Percentiles rank a stretch among this genome's conserved stretches.
Evolutionary conservation across 2,329 filamentous ascomycete species (phyloP).

Genomic region (Byssoonygena ceratinophila): DNA sequence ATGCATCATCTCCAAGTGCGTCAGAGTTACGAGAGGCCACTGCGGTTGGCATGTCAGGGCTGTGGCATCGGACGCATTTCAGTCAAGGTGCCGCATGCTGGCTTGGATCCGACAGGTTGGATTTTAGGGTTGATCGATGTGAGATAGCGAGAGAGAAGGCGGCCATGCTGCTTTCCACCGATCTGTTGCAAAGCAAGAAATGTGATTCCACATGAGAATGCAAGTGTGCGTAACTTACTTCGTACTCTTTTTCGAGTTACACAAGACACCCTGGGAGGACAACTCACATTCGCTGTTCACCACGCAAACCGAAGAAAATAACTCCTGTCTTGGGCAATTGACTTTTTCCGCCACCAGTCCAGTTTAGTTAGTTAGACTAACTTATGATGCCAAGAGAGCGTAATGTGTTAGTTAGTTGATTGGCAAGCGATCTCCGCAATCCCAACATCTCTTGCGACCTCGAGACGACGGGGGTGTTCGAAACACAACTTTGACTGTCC

Average conservation of each 20-base stretch:
- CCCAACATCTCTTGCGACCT: background rate
- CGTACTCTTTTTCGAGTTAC: background rate
- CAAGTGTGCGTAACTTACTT: no score
- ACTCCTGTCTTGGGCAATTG: no score
- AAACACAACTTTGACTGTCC: background rate
- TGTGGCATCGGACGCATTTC: background rate
- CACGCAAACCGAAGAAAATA: no score
- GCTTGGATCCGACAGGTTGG: background rate
- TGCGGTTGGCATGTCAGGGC: background rate
- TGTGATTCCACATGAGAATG: constrained; percentile 1
- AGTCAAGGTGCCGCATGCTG: no score
- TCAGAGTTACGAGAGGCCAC: background rate
- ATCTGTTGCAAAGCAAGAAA: background rate
- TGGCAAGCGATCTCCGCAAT: no score
- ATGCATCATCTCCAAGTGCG: background rate
- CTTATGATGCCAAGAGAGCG: no score
- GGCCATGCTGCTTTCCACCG: background rate
- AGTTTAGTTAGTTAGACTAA: no score
- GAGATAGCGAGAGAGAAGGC: background rate
- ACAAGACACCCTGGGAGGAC: background rate
- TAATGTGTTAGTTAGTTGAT: no score
- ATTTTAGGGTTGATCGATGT: background rate
- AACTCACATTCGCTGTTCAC: background rate
- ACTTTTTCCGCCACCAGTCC: no score
- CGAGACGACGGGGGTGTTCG: background rate